Evolutionary conservation across 2,329 filamentous ascomycete genomes (phyloP), one percentile per base, ranked within the genome.

Genomic region (Talaromyces sp.): DNA sequence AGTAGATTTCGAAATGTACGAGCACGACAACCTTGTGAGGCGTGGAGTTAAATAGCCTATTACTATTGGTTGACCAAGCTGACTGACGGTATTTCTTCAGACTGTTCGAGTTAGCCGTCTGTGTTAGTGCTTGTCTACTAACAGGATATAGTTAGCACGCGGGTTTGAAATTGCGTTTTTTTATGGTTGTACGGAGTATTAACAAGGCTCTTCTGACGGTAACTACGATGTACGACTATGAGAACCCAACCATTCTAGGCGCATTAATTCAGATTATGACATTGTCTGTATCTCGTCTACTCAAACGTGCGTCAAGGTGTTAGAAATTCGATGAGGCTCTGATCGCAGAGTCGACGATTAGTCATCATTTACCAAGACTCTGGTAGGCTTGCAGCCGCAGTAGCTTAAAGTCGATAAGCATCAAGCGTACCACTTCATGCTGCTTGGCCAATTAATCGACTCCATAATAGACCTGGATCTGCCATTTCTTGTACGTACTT

Each of bases 391-490:
- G 49, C 50, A n/a, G 50, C 50, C 31, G 31, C 27, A 52, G 11
- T 35, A 54, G 50, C 50, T 54, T 54, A 54, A 54, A 10, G 50
- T 17, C 50, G 50, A 54, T 54, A 54, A 54, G 50, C 50, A 54
- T 54, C 22, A 54, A 35, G n/a, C 27, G 50, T 13, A 54, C 50
- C 31, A 35, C 31, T 22, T 22, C 27, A 31, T 31, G 3, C 27
- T 31, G 27, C 27, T 31, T 31, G 27, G 27, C 27, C 27, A 31
- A 31, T 31, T 31, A 5, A 31, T 31, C 13, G 22, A 50, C 22
- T 50, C 19, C n/a, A 13, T 47, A 3, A 47, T 25, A 47, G 19
- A 25, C 41, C 39, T 25, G 4, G 43, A 15, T 11, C 43, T 41
- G 7, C 15, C 39, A 41, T 41, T 6, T n/a, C 37, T 41, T 41